Evolutionary conservation across 2,329 filamentous ascomycete species (phyloP).

Genomic region (Colletotrichum tropicale): DNA sequence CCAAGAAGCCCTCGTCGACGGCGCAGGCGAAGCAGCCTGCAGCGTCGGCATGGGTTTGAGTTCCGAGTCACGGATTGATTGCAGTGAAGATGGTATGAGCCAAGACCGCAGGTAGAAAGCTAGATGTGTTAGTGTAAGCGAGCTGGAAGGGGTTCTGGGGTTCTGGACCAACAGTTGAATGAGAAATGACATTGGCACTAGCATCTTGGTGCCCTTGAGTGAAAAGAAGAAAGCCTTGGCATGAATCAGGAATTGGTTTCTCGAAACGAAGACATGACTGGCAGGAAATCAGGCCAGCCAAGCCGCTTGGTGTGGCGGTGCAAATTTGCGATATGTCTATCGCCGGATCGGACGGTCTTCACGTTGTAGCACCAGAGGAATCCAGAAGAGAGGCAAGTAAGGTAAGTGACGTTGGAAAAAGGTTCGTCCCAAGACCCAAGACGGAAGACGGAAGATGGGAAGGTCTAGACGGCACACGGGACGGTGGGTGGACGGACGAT

Average conservation of each 20-base stretch:
- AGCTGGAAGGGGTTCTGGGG: neutral
- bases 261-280: constrained; percentile 4
- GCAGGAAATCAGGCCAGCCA: neutral
- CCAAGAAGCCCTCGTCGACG: neutral
- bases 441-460: neutral
- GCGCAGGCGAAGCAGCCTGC: neutral
- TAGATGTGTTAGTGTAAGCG: neutral
- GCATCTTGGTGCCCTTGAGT: neutral
- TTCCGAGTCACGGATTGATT: neutral
- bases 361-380: neutral
- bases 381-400: neutral
- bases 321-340: neutral
- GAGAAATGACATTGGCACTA: constrained; percentile 1
- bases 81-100: neutral
- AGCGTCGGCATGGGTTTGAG: neutral
- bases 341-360: neutral
- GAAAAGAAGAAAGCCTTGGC: constrained; percentile 11
- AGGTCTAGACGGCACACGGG: neutral
- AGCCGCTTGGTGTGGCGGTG: constrained; percentile 17
- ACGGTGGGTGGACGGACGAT: neutral
- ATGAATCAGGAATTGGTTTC: neutral
- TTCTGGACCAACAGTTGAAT: neutral
- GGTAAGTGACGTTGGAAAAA: neutral
- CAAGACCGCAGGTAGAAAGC: constrained; percentile 1
- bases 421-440: neutral